Conservation (phyloP, 192 early-diverging fungal species). For the Coemansia sp. region DNA sequence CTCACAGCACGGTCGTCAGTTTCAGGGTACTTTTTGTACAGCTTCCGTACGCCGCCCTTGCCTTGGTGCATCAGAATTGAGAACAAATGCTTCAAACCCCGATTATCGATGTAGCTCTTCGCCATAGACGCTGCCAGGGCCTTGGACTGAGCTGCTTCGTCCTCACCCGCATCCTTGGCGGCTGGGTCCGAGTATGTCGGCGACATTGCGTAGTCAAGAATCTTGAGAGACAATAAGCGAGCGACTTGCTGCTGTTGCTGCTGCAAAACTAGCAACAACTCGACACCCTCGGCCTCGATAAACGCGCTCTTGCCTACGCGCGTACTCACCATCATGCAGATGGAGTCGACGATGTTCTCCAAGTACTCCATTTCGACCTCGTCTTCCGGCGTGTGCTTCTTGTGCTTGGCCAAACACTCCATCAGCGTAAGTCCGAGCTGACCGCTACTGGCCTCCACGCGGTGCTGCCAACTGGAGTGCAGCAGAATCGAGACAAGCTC, state of each 20-base stretch:
- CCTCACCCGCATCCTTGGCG: neutral
- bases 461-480: constrained; percentile 60
- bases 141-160: neutral
- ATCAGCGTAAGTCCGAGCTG: constrained; percentile 70
- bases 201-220: constrained; percentile 76
- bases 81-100: constrained; percentile 85
- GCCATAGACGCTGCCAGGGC: constrained; percentile 45
- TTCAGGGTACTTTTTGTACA: constrained; percentile 76
- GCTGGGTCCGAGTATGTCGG: constrained; percentile 25
- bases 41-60: constrained; percentile 72
- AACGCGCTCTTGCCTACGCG: constrained; percentile 72
- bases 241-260: constrained; percentile 79
- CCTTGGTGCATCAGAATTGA: constrained; percentile 80
- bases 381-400: constrained; percentile 72
- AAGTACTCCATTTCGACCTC: constrained; percentile 87
- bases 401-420: constrained; percentile 64
- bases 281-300: constrained; percentile 82
- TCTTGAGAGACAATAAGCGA: constrained; percentile 81
- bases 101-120: constrained; percentile 75
- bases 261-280: constrained; percentile 87
- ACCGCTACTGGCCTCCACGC: constrained; percentile 53
- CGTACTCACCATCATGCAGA: constrained; percentile 73
- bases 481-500: constrained; percentile 86
- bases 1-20: constrained; percentile 84
- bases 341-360: constrained; percentile 86